Evolutionary conservation across 2,329 filamentous ascomycete genomes (phyloP).

Genomic region (Sporothrix inflata): DNA sequence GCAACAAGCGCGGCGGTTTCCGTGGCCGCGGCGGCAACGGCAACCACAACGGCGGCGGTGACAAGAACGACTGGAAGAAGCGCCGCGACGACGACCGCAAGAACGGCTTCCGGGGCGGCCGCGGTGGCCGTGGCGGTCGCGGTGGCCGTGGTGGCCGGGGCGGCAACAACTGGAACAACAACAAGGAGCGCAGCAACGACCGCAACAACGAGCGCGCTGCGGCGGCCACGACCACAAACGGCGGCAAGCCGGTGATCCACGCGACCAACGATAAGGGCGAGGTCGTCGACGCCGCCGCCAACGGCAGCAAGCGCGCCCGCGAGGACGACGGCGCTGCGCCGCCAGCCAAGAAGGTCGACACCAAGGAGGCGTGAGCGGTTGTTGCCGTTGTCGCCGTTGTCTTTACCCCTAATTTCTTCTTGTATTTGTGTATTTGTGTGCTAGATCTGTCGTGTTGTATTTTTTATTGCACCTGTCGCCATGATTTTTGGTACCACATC

Average conservation of each 20-base stretch:
- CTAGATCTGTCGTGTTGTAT: not conserved
- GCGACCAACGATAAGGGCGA: conserved; percentile 45
- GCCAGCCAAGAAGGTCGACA: conserved; percentile 65
- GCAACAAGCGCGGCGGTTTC: conserved; percentile 46
- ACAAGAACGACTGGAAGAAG: conserved; percentile 65
- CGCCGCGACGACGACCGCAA: conserved; percentile 65
- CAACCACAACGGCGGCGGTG: conserved; percentile 40
- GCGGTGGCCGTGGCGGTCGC: conserved; percentile 45
- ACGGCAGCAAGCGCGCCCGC: conserved; percentile 58
- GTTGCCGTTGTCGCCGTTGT: not conserved
- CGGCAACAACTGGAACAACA: conserved; percentile 43
- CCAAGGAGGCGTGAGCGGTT: conserved; percentile 43
- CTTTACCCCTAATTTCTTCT: not conserved
- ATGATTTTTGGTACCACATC: not conserved
- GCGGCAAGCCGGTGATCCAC: conserved; percentile 51
- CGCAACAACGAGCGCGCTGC: conserved; percentile 40
- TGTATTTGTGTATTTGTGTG: conserved; percentile 6
- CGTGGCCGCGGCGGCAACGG: conserved; percentile 44
- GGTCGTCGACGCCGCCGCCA: conserved; percentile 38
- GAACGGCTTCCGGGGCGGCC: conserved; percentile 58
- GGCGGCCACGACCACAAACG: not conserved
- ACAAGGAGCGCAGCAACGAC: conserved; percentile 35
- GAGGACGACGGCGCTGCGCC: conserved; percentile 52
- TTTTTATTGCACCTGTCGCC: not conserved
- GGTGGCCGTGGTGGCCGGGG: conserved; percentile 41